Conservation (phyloP, 768 basidiomycete genomes). For the Piloderma croceum region DNA sequence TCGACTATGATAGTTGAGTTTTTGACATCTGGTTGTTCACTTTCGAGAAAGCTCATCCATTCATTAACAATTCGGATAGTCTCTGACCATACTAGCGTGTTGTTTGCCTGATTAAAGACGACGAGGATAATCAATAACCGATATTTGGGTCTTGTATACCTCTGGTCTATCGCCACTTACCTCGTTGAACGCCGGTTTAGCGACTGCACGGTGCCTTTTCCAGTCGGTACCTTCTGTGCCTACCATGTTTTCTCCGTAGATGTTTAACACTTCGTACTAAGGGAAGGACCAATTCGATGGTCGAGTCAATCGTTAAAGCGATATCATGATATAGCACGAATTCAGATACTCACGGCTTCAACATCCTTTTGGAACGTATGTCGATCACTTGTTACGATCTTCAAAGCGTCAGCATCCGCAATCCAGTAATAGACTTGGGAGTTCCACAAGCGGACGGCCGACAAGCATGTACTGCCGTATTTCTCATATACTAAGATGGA, state of each 20-base stretch:
- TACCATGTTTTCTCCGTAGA: slow-evolving; percentile 44
- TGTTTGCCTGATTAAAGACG: slow-evolving; percentile 31
- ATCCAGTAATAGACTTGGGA: slow-evolving; percentile 35
- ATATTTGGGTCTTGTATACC: background rate
- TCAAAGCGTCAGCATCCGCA: slow-evolving; percentile 39
- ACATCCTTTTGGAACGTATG: slow-evolving; percentile 36
- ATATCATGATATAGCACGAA: background rate
- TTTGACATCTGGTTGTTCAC: too few species aligned
- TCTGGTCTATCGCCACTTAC: slow-evolving; percentile 22
- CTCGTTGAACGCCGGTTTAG: slow-evolving; percentile 49
- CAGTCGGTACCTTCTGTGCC: slow-evolving; percentile 40
- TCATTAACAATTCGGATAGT: slow-evolving; percentile 34
- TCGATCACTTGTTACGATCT: slow-evolving; percentile 27
- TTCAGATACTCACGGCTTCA: slow-evolving; percentile 25
- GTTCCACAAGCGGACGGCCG: slow-evolving; percentile 28
- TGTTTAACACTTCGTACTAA: slow-evolving; percentile 37
- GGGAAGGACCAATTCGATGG: too few species aligned
- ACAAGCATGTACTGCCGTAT: slow-evolving; percentile 35
- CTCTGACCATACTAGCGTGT: slow-evolving; percentile 46
- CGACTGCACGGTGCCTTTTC: slow-evolving; percentile 40
- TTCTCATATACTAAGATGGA: slow-evolving; percentile 29
- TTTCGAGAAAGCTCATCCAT: slow-evolving; percentile 38
- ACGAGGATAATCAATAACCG: background rate
- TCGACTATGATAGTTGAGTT: slow-evolving; percentile 13
- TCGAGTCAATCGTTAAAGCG: too few species aligned